Conservation (phyloP, 306 rosid genomes). For the Malus orientalis region DNA sequence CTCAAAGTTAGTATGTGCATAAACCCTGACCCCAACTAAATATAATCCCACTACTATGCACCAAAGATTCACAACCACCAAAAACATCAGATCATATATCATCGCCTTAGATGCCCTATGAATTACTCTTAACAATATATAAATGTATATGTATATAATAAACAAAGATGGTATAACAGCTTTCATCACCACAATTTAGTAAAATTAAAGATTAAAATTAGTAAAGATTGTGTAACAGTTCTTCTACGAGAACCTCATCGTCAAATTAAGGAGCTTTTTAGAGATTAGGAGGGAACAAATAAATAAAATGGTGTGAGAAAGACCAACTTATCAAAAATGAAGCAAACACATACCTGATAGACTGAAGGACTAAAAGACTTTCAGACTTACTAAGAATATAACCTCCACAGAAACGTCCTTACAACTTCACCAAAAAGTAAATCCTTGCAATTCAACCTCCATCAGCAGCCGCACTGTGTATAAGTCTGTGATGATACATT, state of each 20-base stretch:
- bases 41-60: neutral
- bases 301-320: neutral
- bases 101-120: neutral
- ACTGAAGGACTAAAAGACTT: neutral
- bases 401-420: neutral
- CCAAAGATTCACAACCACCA: neutral
- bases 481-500: neutral
- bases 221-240: neutral
- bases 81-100: neutral
- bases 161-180: neutral
- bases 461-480: neutral
- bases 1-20: neutral
- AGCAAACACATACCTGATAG: neutral
- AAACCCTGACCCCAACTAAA: slow-evolving; percentile 70
- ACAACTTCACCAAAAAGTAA: neutral
- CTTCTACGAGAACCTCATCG: neutral
- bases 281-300: neutral
- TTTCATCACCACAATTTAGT: neutral
- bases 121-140: neutral
- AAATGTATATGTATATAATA: neutral
- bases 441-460: neutral
- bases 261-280: neutral
- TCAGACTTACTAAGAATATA: neutral
- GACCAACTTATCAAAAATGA: neutral
- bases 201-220: neutral